These are phyloP conservation scores for Fistulinella cinereoalba DNA, from an alignment of 1,284 basidiomycete species.

Conservation along the genomic window DNA sequence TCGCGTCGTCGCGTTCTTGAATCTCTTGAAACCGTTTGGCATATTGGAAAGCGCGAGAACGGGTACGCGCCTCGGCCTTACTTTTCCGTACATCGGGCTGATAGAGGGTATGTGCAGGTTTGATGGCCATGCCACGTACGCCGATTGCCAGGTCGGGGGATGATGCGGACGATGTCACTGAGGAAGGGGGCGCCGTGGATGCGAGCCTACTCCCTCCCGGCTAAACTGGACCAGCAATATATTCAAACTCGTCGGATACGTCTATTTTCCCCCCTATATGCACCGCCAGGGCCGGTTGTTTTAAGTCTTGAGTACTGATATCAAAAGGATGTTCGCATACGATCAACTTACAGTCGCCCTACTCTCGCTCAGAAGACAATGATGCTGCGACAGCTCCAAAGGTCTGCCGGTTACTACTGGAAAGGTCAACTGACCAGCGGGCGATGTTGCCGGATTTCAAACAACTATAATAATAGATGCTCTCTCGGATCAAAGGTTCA, in stretches of 20 bases:
- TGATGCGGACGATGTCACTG: slow-evolving; percentile 51
- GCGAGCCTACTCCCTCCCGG: slow-evolving; percentile 88
- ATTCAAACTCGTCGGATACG: not conserved
- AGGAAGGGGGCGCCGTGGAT: slow-evolving; percentile 63
- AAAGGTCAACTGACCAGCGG: too few relatives aligned
- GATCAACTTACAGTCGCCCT: too few relatives aligned
- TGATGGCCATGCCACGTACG: slow-evolving; percentile 96
- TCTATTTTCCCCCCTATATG: not conserved
- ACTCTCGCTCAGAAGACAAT: too few relatives aligned
- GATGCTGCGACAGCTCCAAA: too few relatives aligned
- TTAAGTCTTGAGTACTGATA: too few relatives aligned
- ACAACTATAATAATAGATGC: too few relatives aligned
- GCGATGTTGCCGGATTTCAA: too few relatives aligned
- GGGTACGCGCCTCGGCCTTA: slow-evolving; percentile 49
- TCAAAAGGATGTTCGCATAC: too few relatives aligned
- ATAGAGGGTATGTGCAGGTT: slow-evolving; percentile 47
- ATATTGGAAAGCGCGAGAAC: slow-evolving; percentile 91
- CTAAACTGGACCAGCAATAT: slow-evolving; percentile 39
- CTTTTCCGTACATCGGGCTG: not conserved
- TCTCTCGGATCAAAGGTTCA: too few relatives aligned
- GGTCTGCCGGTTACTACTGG: too few relatives aligned
- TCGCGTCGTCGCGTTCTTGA: slow-evolving; percentile 92
- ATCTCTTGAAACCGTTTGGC: slow-evolving; percentile 91
- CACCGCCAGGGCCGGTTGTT: too few relatives aligned
- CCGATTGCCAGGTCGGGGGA: slow-evolving; percentile 72